Base-by-base conservation (phyloP, 371 early-diverging fungal genomes). In the Chytridium lagenaria region DNA sequence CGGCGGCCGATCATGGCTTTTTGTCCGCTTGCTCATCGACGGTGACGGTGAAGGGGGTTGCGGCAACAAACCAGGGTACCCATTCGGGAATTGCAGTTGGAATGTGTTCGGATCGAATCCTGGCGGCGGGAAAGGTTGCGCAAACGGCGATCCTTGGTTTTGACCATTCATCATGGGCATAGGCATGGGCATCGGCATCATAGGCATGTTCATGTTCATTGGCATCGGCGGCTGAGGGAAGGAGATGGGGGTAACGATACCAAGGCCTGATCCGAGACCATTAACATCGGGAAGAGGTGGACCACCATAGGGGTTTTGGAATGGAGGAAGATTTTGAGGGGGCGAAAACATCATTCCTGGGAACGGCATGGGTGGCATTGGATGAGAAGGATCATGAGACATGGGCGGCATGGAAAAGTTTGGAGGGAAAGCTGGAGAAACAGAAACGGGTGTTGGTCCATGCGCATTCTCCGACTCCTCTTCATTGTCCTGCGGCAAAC, bases 221-320 rank as follows among this genome's bases (percentile, higher is more conserved):
- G 36, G 15, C n/a, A 61, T 31, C 26, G 36, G 36, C 7, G 61
- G 61, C 23, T 28, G 34, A 15, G 30, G 30, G 61, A 34, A 61
- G 34, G 61, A 34, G 36, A 61, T 61, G 34, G 61, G 61, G 10
- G 61, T 61, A 23, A 61, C 61, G 61, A 61, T 61, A 5, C 61
- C 57, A 10, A 55, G 26, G 5, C 57, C 57, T 55, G 5, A 10
- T 55, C 57, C 57, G 15, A 30, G 10, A 19, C 22, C 57, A 55
- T 55, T 30, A 7, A 19, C 26, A 23, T 55, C 30, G 15, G 57
- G 57, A 19, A 55, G 26, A 10, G 30, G 26, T 7, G 57, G 22
- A 5, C 10, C 16, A 5, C 15, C 12, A 19, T 19, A 7, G 19
- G 44, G 44, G 19, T 19, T 19, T 7, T 44, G 26, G 57, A 26